Percentiles rank a stretch among this genome's conserved stretches.
Evolutionary conservation across 2,329 filamentous ascomycete genomes (phyloP).

Genomic region (Cladosporium sp.): DNA sequence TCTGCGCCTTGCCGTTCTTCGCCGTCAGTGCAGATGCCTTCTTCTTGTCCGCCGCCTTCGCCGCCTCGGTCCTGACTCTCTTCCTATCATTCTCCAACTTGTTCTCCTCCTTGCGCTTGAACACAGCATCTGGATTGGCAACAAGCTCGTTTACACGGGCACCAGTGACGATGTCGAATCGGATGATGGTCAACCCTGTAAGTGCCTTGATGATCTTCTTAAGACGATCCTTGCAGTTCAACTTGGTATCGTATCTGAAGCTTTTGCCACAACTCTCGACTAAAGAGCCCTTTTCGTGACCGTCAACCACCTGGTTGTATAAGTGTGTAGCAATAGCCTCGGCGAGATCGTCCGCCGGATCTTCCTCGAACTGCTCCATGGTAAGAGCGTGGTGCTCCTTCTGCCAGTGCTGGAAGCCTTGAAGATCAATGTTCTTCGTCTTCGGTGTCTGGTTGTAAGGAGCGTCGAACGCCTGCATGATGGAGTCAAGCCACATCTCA

Average conservation of each 20-base stretch:
- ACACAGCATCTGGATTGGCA: not conserved
- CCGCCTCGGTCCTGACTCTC: not conserved
- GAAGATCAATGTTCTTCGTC: not conserved
- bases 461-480: not conserved
- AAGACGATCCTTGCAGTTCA: not conserved
- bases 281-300: not conserved
- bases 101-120: constrained; percentile 7
- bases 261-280: not conserved
- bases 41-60: not conserved
- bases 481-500: not conserved
- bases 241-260: not conserved
- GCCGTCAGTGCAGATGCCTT: not conserved
- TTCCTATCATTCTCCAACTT: not conserved
- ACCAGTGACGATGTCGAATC: not conserved
- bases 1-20: not conserved
- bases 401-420: not conserved
- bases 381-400: not conserved
- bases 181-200: not conserved
- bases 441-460: not conserved
- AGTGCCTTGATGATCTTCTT: not conserved
- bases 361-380: not conserved
- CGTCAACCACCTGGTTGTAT: not conserved
- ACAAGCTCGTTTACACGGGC: not conserved
- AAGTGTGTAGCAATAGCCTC: not conserved
- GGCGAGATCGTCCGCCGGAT: not conserved